Base-by-base conservation (phyloP, 805 yeast species). In the Candida sakaeoensis region DNA sequence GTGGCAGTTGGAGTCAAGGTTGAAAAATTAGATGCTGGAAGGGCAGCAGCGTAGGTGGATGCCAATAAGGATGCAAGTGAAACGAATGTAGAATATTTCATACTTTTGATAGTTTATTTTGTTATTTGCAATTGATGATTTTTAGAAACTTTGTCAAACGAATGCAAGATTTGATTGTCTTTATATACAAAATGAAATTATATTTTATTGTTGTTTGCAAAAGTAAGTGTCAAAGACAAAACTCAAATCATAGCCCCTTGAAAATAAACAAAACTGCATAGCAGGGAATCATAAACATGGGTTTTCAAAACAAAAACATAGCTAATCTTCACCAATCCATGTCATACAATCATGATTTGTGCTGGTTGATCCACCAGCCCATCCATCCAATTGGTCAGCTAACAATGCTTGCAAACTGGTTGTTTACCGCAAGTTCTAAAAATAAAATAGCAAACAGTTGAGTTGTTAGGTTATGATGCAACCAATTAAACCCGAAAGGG, bases 1-100 rank as follows among this genome's bases (percentile, higher is more conserved):
- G 72, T 54, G 7, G 77, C 59, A 35, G 74, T 75, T 50, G 93
- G 90, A 27, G 89, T 82, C 60, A 84, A 71, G 40, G 88, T 80
- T 40, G 83, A 61, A 85, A 85, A 83, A 52, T 82, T 79, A 44
- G 77, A 82, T 39, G 79, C 60, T 46, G 84, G 85, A 49, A 79
- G 76, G 50, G 75, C 75, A 43, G 86, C 86, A 37, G 84, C 82
- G 37, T 71, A 39, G 24, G 80, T 69, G 13, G 69, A 44, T 39
- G 73, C 70, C 30, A 77, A 55, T 48, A 77, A 63, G 38, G 72
- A 51, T 39, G 57, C 37, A 30, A 33, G 10, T 34, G 55, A 35
- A 24, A 51, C 40, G 38, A 50, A 37, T 12, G 44, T 30, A 25
- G 58, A 44, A 45, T 54, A 54, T 40, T 46, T 52, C 59, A 54